Evolutionary conservation across 192 early-diverging fungal species (phyloP).

Genomic region (Backusella circina): DNA sequence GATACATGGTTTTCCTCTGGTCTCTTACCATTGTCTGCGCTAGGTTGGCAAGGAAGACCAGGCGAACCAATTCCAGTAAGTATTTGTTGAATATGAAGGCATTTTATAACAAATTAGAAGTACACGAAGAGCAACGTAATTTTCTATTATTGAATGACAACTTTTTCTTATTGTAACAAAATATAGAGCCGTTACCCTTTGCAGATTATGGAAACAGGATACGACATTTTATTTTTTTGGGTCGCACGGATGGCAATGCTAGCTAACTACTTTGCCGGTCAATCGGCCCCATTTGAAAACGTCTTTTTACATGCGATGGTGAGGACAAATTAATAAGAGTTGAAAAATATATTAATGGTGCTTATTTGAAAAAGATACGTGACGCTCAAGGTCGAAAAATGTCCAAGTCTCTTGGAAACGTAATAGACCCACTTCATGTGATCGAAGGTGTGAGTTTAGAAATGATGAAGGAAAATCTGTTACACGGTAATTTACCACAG

Average conservation of each 20-base stretch:
- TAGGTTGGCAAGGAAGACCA: constrained; percentile 40
- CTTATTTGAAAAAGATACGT: constrained; percentile 37
- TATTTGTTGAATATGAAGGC: not conserved
- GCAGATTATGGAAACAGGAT: constrained; percentile 87
- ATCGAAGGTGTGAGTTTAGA: constrained; percentile 76
- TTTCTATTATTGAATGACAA: not conserved
- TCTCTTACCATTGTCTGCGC: constrained; percentile 81
- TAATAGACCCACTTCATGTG: constrained; percentile 80
- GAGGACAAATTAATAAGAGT: constrained; percentile 31
- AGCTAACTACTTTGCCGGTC: constrained; percentile 73
- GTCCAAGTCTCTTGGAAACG: constrained; percentile 84
- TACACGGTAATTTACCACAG: constrained; percentile 69
- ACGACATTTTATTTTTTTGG: constrained; percentile 99
- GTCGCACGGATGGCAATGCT: constrained; percentile 98
- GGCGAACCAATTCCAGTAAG: constrained; percentile 31
- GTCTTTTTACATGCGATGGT: constrained; percentile 96
- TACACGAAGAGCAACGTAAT: not conserved
- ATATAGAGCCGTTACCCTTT: constrained; percentile 69
- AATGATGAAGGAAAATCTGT: constrained; percentile 63
- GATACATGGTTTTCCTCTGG: constrained; percentile 99
- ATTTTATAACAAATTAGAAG: not conserved
- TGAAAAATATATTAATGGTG: not conserved
- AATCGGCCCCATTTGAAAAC: constrained; percentile 76
- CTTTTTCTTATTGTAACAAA: constrained; percentile 16
- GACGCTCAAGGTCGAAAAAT: constrained; percentile 90